These are phyloP conservation scores for Chlorella sp. DNA, from an alignment of 139 green algal genomes.

Conservation along the genomic window DNA sequence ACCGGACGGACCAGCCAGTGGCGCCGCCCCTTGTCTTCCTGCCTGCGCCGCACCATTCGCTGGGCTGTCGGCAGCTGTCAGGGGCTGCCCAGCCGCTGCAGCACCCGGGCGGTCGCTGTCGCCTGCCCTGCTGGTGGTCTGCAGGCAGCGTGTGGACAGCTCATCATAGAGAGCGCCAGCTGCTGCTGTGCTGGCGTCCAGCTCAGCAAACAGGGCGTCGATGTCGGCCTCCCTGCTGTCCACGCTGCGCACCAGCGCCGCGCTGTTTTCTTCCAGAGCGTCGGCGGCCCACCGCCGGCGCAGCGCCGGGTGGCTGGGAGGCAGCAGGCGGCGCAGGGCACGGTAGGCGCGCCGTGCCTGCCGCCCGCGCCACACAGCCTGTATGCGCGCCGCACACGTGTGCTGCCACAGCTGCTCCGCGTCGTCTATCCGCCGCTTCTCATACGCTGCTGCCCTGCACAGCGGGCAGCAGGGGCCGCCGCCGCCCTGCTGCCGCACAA, in stretches of 20 bases:
- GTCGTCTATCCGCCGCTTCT: slow-evolving; percentile 69
- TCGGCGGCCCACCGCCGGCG: slow-evolving; percentile 60
- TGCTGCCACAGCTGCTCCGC: slow-evolving; percentile 47
- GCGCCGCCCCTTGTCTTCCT: too few species aligned
- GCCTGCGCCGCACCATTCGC: too few species aligned
- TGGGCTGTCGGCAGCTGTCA: neutral
- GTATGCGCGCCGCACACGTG: slow-evolving; percentile 58
- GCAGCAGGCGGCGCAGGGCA: slow-evolving; percentile 36
- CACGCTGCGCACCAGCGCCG: slow-evolving; percentile 54
- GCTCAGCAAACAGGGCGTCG: slow-evolving; percentile 69
- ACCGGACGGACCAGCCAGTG: neutral
- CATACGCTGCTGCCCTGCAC: slow-evolving; percentile 69
- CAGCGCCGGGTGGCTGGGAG: slow-evolving; percentile 51
- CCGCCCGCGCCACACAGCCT: slow-evolving; percentile 59
- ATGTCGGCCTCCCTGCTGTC: slow-evolving; percentile 57
- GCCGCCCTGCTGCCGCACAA: slow-evolving; percentile 22
- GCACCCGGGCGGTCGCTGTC: neutral
- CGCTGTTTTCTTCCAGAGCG: slow-evolving; percentile 51
- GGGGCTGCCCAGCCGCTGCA: neutral
- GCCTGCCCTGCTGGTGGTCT: neutral
- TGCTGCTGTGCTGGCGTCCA: slow-evolving; percentile 56
- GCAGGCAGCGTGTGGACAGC: neutral
- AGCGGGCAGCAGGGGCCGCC: slow-evolving; percentile 62
- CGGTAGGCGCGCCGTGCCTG: slow-evolving; percentile 44
- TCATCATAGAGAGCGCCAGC: slow-evolving; percentile 3